Evolutionary conservation across 192 early-diverging fungal species (phyloP), one percentile per base, ranked within the genome.

Genomic region (Podila horticola): DNA sequence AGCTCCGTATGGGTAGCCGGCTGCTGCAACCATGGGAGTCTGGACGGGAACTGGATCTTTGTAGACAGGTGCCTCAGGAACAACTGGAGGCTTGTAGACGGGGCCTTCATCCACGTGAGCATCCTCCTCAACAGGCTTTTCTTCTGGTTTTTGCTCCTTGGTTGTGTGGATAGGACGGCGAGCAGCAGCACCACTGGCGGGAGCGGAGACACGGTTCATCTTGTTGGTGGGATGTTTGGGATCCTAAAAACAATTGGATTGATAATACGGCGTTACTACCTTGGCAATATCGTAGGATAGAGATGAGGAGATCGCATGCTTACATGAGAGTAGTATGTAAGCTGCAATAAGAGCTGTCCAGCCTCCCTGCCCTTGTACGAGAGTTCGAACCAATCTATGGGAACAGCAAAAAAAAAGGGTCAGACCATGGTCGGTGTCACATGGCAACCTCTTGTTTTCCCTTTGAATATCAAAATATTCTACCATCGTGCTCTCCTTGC

Each of bases 401-500:
- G 1, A 24, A 67, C 7, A 31, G 10, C 19, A 11, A 66, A 36
- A 24, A 33, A 67, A n/a, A 4, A 19, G 4, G 24, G 50, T 57
- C 29, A 67, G 51, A 45, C 13, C 24, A 48, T 64, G 41, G 13
- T 29, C 30, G 61, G 30, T 34, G 20, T 55, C 52, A 26, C 52
- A 55, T 55, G 24, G n/a, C 17, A 26, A 55, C 52, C 24, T 55
- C 11, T 9, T 19, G 52, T 26, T 10, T 24, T 22, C 7, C 20
- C 52, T 55, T 22, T 55, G 52, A 22, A 55, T 2, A 22, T 1
- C 11, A 26, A 55, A n/a, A 24, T 22, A 7, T 19, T 49, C 28
- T 83, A 90, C 89, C 87, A 85, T 90, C 89, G 19, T 72, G 74
- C 68, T 87, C 87, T 6, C 87, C 86, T 11, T 84, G 72, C 33